A percentile compares a stretch with the other conserved stretches of the same genome.
phyloP scores from a whole-genome alignment of 495 filamentous ascomycete species.

The Cairneyella variabilis region DNA sequence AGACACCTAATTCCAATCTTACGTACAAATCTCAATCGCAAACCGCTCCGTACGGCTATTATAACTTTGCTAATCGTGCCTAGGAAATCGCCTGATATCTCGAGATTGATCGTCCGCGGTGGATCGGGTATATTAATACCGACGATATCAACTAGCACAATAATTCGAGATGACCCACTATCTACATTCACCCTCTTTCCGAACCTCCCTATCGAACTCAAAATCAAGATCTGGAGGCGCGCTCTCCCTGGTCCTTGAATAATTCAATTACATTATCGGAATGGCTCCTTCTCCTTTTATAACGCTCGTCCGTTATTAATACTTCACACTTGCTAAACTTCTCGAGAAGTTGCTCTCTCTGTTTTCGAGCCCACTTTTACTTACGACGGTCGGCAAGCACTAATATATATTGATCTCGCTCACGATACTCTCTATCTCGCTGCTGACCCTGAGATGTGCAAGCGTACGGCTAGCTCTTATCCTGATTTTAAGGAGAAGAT shows the following conservation, averaged over 20 bases:
- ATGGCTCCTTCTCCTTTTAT: constrained; percentile 3
- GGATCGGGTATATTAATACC: constrained; percentile 4
- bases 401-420: constrained; percentile 8
- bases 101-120: too few relatives aligned
- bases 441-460: neutral
- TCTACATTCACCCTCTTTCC: constrained; percentile 1
- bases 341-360: neutral
- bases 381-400: neutral
- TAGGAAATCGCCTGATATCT: too few relatives aligned
- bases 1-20: constrained; percentile 7
- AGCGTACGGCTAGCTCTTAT: neutral
- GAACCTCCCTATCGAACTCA: constrained; percentile 1
- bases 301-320: neutral
- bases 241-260: neutral
- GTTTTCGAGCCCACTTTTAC: neutral
- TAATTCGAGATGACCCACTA: constrained; percentile 1
- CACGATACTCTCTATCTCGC: constrained; percentile 7
- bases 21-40: neutral
- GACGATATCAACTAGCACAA: constrained; percentile 1
- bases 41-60: constrained; percentile 2
- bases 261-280: constrained; percentile 5
- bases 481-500: constrained; percentile 8
- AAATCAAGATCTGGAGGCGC: constrained; percentile 1
- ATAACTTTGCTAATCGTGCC: neutral
- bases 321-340: neutral